Evolutionary conservation across 371 early-diverging fungal genomes (phyloP), one percentile per base, ranked within the genome.

Genomic region (Rozella allomycis): DNA sequence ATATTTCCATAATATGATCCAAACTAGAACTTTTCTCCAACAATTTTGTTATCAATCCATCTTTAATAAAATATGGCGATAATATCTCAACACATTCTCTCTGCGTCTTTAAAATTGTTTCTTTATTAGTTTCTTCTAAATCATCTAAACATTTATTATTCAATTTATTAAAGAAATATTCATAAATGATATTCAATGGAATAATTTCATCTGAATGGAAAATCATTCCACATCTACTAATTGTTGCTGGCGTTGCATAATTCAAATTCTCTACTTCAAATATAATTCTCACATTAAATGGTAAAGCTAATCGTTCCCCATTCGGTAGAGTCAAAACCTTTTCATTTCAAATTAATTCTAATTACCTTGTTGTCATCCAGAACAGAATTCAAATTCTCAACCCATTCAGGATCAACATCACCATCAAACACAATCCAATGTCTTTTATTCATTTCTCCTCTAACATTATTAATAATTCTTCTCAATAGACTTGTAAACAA

Each of bases 381-480:
- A 17, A 46, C 34, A 26, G 29, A 25, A 60, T 97, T 97, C 45
- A 98, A 72, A 52, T 97, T 96, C 55, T 98, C 98, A 25, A 97
- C 91, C 98, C 98, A 98, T 46, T 88, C 88, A 11, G 97, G 94
- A 58, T 96, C 94, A 20, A 97, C 87, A 59, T 90, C 94, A 43
- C 97, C 94, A 55, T 97, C 98, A 55, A 97, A 98, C 20, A 97
- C 73, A 41, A 97, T 93, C 97, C 96, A 97, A 46, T 91, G 90
- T 12, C 90, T 74, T 45, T 75, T 78, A 22, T 59, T 38, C 35
- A 73, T 74, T 57, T 97, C 94, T 36, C 94, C 93, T 49, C 91
- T 76, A n/a, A 85, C 85, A 33, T 93, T 85, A 45, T 88, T 88
- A 12, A 93, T 70, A 43, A 91, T 93, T 54, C 84, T 83, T 38